These are phyloP conservation scores for Sugiyamaella qingdaonensis DNA, from an alignment of 805 yeast species.

Conservation along the genomic window DNA sequence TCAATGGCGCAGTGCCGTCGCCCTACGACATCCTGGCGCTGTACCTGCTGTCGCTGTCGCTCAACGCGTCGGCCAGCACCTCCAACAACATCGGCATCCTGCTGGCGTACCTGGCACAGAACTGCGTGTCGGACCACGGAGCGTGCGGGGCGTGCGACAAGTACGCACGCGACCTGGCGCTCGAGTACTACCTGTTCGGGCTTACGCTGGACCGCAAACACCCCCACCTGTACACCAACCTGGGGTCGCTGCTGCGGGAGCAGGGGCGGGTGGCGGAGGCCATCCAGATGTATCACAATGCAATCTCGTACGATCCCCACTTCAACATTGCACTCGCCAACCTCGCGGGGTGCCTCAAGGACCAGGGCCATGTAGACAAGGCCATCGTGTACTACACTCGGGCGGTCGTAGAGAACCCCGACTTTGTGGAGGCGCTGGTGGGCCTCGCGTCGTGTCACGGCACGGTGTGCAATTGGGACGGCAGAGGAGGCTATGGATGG, in stretches of 20 bases:
- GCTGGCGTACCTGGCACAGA: conserved; percentile 19
- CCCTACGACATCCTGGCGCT: conserved; percentile 28
- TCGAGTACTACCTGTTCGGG: conserved; percentile 30
- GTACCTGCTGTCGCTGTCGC: conserved; percentile 28
- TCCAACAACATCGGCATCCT: conserved; percentile 34
- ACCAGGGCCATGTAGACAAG: conserved; percentile 28
- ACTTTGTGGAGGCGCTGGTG: conserved; percentile 30
- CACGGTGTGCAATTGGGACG: conserved; percentile 31
- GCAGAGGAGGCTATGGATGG: conserved; percentile 28
- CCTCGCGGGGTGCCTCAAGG: conserved; percentile 32
- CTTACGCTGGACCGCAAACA: conserved; percentile 30
- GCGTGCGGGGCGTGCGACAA: conserved; percentile 4
- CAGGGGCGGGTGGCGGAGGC: conserved; percentile 30
- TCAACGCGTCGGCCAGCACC: conserved; percentile 31
- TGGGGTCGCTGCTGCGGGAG: conserved; percentile 32
- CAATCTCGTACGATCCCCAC: conserved; percentile 29
- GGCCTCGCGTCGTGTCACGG: conserved; percentile 31
- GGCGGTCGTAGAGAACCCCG: conserved; percentile 30
- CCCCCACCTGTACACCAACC: conserved; percentile 33
- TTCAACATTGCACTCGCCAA: conserved; percentile 33
- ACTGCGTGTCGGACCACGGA: neutral
- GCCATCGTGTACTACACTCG: conserved; percentile 30
- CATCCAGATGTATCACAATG: conserved; percentile 28
- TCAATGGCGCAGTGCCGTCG: conserved; percentile 27
- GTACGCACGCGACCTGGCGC: conserved; percentile 22